These are phyloP conservation scores for Calophaca sinica DNA, from an alignment of 306 rosid species.

Conservation along the genomic window DNA sequence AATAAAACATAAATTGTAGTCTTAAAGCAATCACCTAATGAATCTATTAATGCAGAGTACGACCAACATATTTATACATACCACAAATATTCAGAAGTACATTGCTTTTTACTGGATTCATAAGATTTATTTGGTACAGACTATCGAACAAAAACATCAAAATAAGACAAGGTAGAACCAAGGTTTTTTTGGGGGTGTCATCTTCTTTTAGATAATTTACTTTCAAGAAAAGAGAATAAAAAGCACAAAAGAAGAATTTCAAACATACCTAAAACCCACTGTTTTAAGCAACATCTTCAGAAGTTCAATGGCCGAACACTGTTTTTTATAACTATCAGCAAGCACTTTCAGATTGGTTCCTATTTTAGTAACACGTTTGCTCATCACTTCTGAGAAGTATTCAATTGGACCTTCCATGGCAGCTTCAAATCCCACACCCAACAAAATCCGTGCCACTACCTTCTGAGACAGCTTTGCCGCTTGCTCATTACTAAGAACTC, in stretches of 20 bases:
- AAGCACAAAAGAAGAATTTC: not conserved
- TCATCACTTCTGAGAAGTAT: conserved; percentile 78
- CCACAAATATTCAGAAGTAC: not conserved
- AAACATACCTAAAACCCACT: conserved; percentile 73
- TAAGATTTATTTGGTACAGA: not conserved
- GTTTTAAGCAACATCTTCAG: conserved; percentile 91
- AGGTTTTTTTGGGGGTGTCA: not conserved
- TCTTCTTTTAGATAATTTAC: not conserved
- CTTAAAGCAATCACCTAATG: not conserved
- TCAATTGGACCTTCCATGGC: conserved; percentile 80
- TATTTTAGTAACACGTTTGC: conserved; percentile 67
- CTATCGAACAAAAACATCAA: not conserved
- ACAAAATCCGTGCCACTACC: conserved; percentile 70
- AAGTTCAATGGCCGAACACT: conserved; percentile 82
- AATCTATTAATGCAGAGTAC: conserved; percentile 32
- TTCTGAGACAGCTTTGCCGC: conserved; percentile 68
- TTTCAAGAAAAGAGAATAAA: no score
- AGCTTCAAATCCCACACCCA: conserved; percentile 77
- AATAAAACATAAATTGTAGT: not conserved
- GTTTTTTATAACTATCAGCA: conserved; percentile 83
- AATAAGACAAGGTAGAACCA: not conserved
- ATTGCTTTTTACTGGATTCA: not conserved
- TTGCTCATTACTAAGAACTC: conserved; percentile 68
- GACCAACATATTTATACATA: conserved; percentile 24
- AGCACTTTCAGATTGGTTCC: conserved; percentile 79